Evolutionary conservation across 2,329 filamentous ascomycete species (phyloP).

Genomic region (Ambrosiella beaveri): DNA sequence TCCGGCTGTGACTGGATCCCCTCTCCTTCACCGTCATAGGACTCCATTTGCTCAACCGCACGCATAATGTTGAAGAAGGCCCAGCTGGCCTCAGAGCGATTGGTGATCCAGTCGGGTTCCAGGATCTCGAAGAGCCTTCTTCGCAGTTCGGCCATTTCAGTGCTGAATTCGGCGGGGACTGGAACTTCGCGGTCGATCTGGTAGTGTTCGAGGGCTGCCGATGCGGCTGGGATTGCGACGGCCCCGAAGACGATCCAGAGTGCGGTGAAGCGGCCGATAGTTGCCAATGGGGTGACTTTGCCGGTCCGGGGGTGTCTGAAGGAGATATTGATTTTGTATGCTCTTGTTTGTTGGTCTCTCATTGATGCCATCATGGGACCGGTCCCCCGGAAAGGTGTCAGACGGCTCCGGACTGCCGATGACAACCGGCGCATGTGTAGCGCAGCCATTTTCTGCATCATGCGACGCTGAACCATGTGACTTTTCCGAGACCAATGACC

Average conservation of each 20-base stretch:
- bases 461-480: too few species aligned
- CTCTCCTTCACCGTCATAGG: slow-evolving; percentile 9
- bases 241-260: slow-evolving; percentile 8
- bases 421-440: too few species aligned
- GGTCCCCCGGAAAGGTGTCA: slow-evolving; percentile 8
- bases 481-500: too few species aligned
- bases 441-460: too few species aligned
- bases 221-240: slow-evolving; percentile 3
- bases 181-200: slow-evolving; percentile 10
- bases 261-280: slow-evolving; percentile 41
- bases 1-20: slow-evolving; percentile 9
- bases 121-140: slow-evolving; percentile 7
- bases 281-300: slow-evolving; percentile 49
- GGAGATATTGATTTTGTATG: not conserved
- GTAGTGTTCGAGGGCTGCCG: slow-evolving; percentile 5
- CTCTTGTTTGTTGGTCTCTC: slow-evolving; percentile 16
- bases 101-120: slow-evolving; percentile 5
- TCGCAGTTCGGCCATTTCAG: not conserved
- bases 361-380: slow-evolving; percentile 36
- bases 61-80: slow-evolving; percentile 3
- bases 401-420: too few species aligned
- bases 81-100: slow-evolving; percentile 1
- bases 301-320: slow-evolving; percentile 54
- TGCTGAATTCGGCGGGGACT: slow-evolving; percentile 9
- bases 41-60: slow-evolving; percentile 9